Evolutionary conservation across 2,329 filamentous ascomycete genomes (phyloP).

Genomic region (Metarhizium anisopliae): DNA sequence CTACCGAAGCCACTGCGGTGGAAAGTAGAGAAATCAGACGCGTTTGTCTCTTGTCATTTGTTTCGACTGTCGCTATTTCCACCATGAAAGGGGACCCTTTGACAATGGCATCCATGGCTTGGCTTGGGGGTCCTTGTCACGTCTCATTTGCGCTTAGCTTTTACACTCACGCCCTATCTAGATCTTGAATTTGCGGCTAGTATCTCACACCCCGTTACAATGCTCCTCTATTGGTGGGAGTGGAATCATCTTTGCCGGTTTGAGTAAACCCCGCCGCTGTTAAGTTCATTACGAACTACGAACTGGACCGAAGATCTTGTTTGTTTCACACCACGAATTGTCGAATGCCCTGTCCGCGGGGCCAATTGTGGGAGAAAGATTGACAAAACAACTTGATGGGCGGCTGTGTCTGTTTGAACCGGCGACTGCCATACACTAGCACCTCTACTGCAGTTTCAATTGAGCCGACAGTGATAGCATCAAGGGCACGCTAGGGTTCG

Average conservation of each 20-base stretch:
- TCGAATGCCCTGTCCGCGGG: too few species aligned
- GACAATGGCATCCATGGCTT: neutral
- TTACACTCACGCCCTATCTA: neutral
- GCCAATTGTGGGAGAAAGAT: too few species aligned
- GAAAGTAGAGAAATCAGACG: too few species aligned
- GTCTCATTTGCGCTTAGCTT: neutral
- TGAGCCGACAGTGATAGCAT: too few species aligned
- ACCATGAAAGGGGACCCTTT: neutral
- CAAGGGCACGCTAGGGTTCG: too few species aligned
- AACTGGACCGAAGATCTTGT: neutral
- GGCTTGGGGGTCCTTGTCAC: neutral
- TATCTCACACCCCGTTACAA: neutral
- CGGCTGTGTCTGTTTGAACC: too few species aligned
- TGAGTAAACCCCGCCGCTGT: neutral
- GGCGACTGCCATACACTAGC: too few species aligned
- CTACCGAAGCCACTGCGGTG: too few species aligned
- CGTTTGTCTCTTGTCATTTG: too few species aligned
- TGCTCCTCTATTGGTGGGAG: neutral
- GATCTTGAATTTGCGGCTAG: neutral
- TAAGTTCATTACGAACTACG: neutral
- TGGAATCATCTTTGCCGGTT: neutral
- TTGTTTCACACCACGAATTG: neutral
- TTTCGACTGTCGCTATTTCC: neutral
- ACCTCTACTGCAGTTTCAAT: too few species aligned
- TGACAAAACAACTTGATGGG: too few species aligned